Base-by-base conservation (phyloP, 2,329 filamentous ascomycete genomes). In the Biscogniauxia mediterranea region DNA sequence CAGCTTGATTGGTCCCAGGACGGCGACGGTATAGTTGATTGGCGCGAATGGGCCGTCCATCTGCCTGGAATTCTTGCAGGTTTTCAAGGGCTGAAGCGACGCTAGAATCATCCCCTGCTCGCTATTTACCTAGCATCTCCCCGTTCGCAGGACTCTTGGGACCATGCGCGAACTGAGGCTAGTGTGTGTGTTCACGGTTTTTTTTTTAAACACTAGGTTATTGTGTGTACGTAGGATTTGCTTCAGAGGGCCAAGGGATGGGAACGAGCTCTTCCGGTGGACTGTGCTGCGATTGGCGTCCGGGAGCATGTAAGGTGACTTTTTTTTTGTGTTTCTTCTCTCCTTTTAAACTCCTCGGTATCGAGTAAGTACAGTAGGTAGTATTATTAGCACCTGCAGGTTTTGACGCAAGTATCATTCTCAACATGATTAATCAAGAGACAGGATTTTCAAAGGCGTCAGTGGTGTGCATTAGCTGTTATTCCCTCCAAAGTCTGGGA, bases 1-100 rank as follows among this genome's bases (percentile, higher is more conserved):
- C 52, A 54, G 63, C 52, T 61, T 76, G 71, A 77, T 77, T 77
- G 76, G 76, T 66, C 63, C 60, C 49, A 54, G 50, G 54, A 57
- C 57, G 57, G 67, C 65, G 68, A 63, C 60, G 60, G 68, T 69
- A 57, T 65, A 59, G 64, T 57, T 66, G 67, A 64, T 65, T 64
- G 64, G 66, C 66, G 67, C 66, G 68, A 70, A 62, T 64, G 61
- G 70, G 65, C 63, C 68, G 68, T 66, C 69, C 65, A 66, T 57
- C 61, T 71, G 68, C 68, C 70, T 64, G 70, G 67, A 65, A 73
- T 68, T 72, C 69, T 67, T 71, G 72, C 68, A 73, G 68, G 68
- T 60, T 70, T 59, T 58, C 65, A 68, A 72, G 68, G 69, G 70
- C 69, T 69, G 68, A 70, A 67, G 69, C 66, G 60, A 68, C 69